These are phyloP conservation scores for Graphiopsis chlorocephala DNA, from an alignment of 2,329 filamentous ascomycete species.

Conservation along the genomic window DNA sequence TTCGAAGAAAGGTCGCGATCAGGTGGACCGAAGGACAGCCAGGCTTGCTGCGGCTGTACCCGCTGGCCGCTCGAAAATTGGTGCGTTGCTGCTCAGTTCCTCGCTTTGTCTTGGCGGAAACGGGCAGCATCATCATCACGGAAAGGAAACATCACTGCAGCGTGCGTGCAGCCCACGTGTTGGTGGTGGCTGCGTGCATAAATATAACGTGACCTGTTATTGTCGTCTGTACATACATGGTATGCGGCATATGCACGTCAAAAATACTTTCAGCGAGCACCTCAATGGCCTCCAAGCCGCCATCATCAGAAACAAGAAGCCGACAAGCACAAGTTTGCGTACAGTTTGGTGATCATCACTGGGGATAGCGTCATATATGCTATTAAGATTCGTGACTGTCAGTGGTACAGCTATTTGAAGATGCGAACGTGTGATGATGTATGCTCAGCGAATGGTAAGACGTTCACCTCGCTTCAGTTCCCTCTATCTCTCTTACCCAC, in stretches of 20 bases:
- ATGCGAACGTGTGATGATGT: background rate
- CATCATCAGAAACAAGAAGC: background rate
- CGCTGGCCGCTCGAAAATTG: background rate
- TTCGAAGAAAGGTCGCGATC: slow-evolving; percentile 14
- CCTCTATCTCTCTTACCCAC: background rate
- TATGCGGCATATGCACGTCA: background rate
- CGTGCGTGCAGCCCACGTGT: background rate
- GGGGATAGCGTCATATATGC: background rate
- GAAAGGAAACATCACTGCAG: background rate
- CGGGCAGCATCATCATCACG: background rate
- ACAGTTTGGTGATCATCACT: background rate
- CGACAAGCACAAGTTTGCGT: background rate
- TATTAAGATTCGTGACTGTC: background rate
- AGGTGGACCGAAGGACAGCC: slow-evolving; percentile 13
- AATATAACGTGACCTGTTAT: background rate
- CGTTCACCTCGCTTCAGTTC: background rate
- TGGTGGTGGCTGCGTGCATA: background rate
- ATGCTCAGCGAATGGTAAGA: background rate
- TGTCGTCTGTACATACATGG: background rate
- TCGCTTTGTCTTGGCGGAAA: background rate
- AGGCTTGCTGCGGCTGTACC: slow-evolving; percentile 1
- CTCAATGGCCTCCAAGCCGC: background rate
- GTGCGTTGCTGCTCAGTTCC: background rate
- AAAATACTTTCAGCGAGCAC: background rate
- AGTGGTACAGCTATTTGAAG: background rate